Conservation (phyloP, 2,329 filamentous ascomycete species). For the Fusarium illudens region DNA sequence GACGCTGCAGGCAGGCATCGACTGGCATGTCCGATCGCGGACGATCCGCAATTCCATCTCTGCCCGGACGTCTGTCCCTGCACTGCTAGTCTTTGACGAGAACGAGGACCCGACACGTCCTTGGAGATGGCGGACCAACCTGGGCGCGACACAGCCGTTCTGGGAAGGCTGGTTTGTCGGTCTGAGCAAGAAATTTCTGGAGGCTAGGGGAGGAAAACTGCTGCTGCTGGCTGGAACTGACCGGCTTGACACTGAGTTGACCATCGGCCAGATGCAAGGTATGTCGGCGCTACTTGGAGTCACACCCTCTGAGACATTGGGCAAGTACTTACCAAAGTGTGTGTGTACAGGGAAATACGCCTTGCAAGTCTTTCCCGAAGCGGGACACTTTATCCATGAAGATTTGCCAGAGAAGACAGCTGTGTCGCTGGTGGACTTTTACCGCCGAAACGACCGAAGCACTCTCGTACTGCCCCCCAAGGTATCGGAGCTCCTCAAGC, state of each 20-base stretch:
- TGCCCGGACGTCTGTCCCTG: constrained; percentile 88
- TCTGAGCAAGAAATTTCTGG: constrained; percentile 86
- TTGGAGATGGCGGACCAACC: constrained; percentile 88
- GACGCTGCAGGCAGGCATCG: constrained; percentile 81
- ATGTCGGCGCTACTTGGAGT: constrained; percentile 31
- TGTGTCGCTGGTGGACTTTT: constrained; percentile 86
- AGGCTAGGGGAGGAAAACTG: constrained; percentile 82
- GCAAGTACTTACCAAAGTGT: constrained; percentile 19
- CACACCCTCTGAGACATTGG: neutral
- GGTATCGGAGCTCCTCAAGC: constrained; percentile 75
- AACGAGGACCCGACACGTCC: constrained; percentile 52
- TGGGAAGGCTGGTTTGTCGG: constrained; percentile 96
- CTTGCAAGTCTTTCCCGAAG: constrained; percentile 91
- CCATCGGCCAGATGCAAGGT: constrained; percentile 98
- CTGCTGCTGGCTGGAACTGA: constrained; percentile 89
- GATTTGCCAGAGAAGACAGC: constrained; percentile 93
- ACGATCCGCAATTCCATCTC: constrained; percentile 85
- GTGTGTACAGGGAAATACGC: constrained; percentile 80
- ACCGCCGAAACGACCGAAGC: constrained; percentile 87
- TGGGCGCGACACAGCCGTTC: constrained; percentile 84
- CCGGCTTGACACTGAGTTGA: constrained; percentile 87
- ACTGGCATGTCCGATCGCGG: constrained; percentile 91
- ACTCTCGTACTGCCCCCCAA: constrained; percentile 90
- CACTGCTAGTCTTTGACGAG: constrained; percentile 68
- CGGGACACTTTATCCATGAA: constrained; percentile 96